A percentile compares a stretch with the other conserved stretches of the same genome.
These are phyloP conservation scores for Flaveria floridana DNA, from an alignment of 140 eudicot species.

Conservation along the genomic window DNA sequence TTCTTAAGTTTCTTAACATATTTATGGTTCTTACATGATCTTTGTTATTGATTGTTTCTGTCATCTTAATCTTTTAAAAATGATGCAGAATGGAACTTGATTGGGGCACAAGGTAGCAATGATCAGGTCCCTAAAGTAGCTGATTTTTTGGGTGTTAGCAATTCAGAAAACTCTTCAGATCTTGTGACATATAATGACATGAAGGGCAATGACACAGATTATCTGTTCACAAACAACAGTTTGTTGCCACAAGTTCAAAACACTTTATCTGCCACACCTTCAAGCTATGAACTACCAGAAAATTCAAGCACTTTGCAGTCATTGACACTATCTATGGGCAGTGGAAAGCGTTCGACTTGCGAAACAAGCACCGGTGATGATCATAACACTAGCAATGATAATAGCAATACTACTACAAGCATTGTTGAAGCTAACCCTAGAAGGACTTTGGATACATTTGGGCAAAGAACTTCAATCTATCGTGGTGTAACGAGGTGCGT, in stretches of 20 bases:
- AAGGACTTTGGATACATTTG: constrained; percentile 89
- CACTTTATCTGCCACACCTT: constrained; percentile 43
- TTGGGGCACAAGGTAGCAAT: constrained; percentile 56
- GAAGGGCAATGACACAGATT: constrained; percentile 53
- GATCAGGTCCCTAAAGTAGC: constrained; percentile 87
- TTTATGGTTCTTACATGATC: background rate
- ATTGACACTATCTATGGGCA: constrained; percentile 91
- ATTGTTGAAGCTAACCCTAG: constrained; percentile 82
- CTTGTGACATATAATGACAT: constrained; percentile 61
- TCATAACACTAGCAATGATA: constrained; percentile 42
- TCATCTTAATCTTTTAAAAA: background rate
- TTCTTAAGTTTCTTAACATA: no score
- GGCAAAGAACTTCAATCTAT: constrained; percentile 96
- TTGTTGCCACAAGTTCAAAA: constrained; percentile 53
- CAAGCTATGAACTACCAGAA: constrained; percentile 60
- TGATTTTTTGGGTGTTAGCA: constrained; percentile 87
- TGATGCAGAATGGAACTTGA: constrained; percentile 78
- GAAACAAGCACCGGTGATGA: constrained; percentile 56
- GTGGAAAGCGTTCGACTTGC: constrained; percentile 75
- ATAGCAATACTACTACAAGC: constrained; percentile 45
- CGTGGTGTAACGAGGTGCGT: constrained; percentile 94
- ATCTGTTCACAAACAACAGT: constrained; percentile 52
- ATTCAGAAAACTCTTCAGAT: constrained; percentile 71
- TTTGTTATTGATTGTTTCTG: background rate
- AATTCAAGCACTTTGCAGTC: constrained; percentile 77